Base-by-base conservation (phyloP, 352 stramenopile genomes). In the Pythium guiyangense region DNA sequence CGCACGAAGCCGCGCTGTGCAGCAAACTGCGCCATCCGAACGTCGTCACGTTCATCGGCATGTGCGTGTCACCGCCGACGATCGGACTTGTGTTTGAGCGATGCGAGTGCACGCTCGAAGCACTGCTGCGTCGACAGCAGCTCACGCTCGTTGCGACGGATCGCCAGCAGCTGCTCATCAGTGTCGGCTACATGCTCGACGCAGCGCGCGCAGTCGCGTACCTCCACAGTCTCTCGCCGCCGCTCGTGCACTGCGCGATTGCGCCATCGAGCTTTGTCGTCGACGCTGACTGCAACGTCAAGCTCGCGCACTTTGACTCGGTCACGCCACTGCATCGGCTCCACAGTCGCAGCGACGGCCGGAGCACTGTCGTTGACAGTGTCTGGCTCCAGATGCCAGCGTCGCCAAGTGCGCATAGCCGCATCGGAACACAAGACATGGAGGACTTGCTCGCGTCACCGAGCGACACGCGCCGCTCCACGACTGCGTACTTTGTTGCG, bases 181-280 rank as follows among this genome's bases (percentile, higher is more conserved):
- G 79, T n/a, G 29, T 88, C 8, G 64, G 64, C 11, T 77, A 86
- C 35, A 84, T 88, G 74, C 67, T 86, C 29, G 78, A 88, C 29
- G 71, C 75, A 3, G 74, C 77, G 8, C 63, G 79, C 1, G 74
- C 73, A 11, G 70, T 90, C 27, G 79, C 77, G 43, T 89, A 89
- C 42, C 59, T 89, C 49, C 79, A 89, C 62, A 83, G 71, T 45
- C 85, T 86, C 54, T 79, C 71, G 15, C 77, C 75, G 34, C 69
- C 71, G 10, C 82, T 94, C 57, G 69, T 95, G 49, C 85, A 95
- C 40, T 74, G 79, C 6, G 96, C 98, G 65, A 88, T 99, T 29
- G 98, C 98, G 62, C 96, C 95, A 43, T 97, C 92, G 22, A 99
- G 98, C 70, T 90, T 49, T 52, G 84, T 49, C 77, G 84, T 45